Percentiles rank a stretch among this genome's conserved stretches.
Evolutionary conservation across 116 monocot genomes (phyloP).

Genomic region (Thalassia testudinum): DNA sequence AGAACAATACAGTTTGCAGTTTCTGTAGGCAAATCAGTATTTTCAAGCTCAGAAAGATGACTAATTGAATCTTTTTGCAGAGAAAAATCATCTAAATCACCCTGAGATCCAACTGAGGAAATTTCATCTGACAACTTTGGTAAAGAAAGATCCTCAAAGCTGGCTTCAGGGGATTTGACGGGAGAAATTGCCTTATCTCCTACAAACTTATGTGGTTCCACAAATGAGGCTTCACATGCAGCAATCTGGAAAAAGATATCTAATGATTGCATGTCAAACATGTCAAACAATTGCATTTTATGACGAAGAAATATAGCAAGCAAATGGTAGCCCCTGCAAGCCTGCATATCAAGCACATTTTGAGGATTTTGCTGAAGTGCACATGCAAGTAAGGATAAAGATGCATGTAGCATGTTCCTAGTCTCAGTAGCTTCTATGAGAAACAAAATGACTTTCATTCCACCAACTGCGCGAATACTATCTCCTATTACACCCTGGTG

Average conservation of each 20-base stretch:
- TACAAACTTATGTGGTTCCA: constrained; percentile 49
- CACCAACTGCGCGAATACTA: constrained; percentile 82
- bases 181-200: constrained; percentile 18
- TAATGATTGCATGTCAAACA: constrained; percentile 64
- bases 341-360: constrained; percentile 88
- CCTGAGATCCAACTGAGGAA: constrained; percentile 75
- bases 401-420: constrained; percentile 92
- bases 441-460: constrained; percentile 78
- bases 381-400: constrained; percentile 65
- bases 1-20: constrained; percentile 76
- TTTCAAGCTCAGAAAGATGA: constrained; percentile 81
- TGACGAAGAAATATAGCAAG: constrained; percentile 90
- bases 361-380: constrained; percentile 87
- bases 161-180: constrained; percentile 37
- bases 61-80: constrained; percentile 76
- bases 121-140: constrained; percentile 73
- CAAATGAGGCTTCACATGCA: constrained; percentile 89
- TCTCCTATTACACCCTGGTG: constrained; percentile 76
- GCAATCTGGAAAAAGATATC: constrained; percentile 96
- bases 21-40: constrained; percentile 40
- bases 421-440: constrained; percentile 94
- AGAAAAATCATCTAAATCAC: constrained; percentile 77
- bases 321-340: constrained; percentile 88
- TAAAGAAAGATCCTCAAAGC: constrained; percentile 57
- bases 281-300: constrained; percentile 87